Base-by-base conservation (phyloP, 2,329 filamentous ascomycete genomes). In the Aureobasidium leucospermi region DNA sequence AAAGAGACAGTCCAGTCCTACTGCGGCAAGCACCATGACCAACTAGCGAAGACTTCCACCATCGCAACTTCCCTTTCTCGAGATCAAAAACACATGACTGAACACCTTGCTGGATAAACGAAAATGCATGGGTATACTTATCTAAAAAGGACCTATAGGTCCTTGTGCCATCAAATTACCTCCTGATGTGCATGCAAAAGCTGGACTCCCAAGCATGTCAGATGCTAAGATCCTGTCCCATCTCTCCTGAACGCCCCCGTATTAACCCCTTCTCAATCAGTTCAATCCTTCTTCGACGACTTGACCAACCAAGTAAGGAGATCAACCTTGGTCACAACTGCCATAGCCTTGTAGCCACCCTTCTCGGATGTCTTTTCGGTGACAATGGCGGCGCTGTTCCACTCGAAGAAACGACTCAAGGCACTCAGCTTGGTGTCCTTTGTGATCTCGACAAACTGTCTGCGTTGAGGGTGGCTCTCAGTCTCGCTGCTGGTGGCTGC, bases 251-350 rank as follows among this genome's bases (percentile, higher is more conserved):
- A 41, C 39, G 39, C 51, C 51, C 42, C 39, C 23, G 8, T 53
- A 9, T 4, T 32, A 52, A 23, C 6, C 6, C 45, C 23, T 6
- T 47, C 38, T 45, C 45, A 58, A 32, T 63, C 61, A 19, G 13
- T 55, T 19, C 60, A 52, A 53, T 63, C 61, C 61, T 61, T 61
- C 42, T 66, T 66, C 3, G 75, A 77, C 65, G 82, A 79, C 74
- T 86, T 90, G 39, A 97, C 85, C 83, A 99, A 85, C 87, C 90
- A 99, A 43, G 87, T 91, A 68, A 99, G 75, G 67, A 99, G 74
- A 75, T 99, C 94, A 5, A 99, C 94, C 82, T 99, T 99, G 34
- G 94, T 97, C 7, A 95, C 92, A 8, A 99, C 85, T 7, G 90
- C 94, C 52, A 94, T 79, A 1, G 95, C 91, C 79, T 90, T 95